phyloP scores from a whole-genome alignment of 1,284 basidiomycete species.

The Pseudozyma sp. region DNA sequence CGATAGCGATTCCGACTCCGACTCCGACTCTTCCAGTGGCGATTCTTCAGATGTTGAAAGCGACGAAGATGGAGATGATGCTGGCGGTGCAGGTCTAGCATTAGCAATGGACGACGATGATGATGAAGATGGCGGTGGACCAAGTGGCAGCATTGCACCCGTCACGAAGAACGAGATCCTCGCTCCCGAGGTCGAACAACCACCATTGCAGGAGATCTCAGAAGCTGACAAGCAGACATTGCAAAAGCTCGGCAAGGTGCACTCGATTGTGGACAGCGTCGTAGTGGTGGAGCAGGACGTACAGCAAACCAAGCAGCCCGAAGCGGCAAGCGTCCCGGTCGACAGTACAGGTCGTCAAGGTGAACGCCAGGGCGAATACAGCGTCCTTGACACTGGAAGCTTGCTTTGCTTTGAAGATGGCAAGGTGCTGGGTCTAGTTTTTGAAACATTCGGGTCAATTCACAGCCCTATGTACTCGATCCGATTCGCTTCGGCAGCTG shows the following conservation, averaged over 20 bases:
- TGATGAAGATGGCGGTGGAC: conserved; percentile 38
- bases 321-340: conserved; percentile 15
- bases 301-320: conserved; percentile 14
- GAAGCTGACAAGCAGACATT: conserved; percentile 41
- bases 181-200: conserved; percentile 44
- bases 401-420: conserved; percentile 85
- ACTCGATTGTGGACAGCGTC: conserved; percentile 64
- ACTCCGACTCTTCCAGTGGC: conserved; percentile 23
- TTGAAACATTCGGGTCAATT: conserved; percentile 90
- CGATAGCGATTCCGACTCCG: conserved; percentile 20
- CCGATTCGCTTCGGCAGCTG: conserved; percentile 69
- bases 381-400: conserved; percentile 89
- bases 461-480: conserved; percentile 85
- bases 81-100: background rate
- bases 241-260: conserved; percentile 55
- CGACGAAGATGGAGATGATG: conserved; percentile 20
- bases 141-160: conserved; percentile 24
- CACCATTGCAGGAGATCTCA: conserved; percentile 34
- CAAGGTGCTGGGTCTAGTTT: conserved; percentile 84
- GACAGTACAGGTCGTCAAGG: conserved; percentile 51
- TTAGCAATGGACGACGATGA: conserved; percentile 39
- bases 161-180: conserved; percentile 62
- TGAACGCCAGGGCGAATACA: conserved; percentile 55
- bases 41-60: conserved; percentile 35
- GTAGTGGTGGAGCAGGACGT: conserved; percentile 64